phyloP scores from a whole-genome alignment of 176 grass and related monocot species.

The Pontederia crassipes region DNA sequence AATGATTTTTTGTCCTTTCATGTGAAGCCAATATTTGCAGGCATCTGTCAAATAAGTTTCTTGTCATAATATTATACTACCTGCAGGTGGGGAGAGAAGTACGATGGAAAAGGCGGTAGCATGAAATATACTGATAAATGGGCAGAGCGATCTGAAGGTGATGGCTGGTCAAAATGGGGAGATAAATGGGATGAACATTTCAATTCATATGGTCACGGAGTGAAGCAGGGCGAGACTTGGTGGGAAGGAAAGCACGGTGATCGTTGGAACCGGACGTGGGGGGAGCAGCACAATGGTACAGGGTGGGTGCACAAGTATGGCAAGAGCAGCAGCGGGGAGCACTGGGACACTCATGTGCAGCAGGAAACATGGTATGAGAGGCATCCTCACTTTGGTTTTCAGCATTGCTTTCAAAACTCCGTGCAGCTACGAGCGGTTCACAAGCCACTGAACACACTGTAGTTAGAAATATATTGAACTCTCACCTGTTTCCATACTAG shows the following conservation, averaged over 20 bases:
- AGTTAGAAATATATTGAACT: neutral
- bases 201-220: slow-evolving; percentile 30
- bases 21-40: too few species aligned
- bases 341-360: slow-evolving; percentile 72
- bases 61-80: neutral
- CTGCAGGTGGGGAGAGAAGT: slow-evolving; percentile 87
- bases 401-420: slow-evolving; percentile 74
- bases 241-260: slow-evolving; percentile 72
- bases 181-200: slow-evolving; percentile 96
- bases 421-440: slow-evolving; percentile 59
- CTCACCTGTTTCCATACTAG: neutral
- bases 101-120: slow-evolving; percentile 59
- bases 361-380: slow-evolving; percentile 87
- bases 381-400: slow-evolving; percentile 71
- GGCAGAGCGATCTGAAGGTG: slow-evolving; percentile 60
- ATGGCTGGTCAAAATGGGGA: slow-evolving; percentile 84
- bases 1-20: too few species aligned
- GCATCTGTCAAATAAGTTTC: neutral
- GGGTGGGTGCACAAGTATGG: slow-evolving; percentile 97
- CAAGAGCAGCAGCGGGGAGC: slow-evolving; percentile 76
- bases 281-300: slow-evolving; percentile 62
- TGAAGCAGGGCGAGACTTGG: slow-evolving; percentile 89
- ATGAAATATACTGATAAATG: slow-evolving; percentile 92
- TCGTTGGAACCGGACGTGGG: slow-evolving; percentile 94
- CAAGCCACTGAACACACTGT: slow-evolving; percentile 17